These are phyloP conservation scores for Vanderwaltozyma tropicalis DNA, from an alignment of 805 yeast genomes.

Conservation along the genomic window DNA sequence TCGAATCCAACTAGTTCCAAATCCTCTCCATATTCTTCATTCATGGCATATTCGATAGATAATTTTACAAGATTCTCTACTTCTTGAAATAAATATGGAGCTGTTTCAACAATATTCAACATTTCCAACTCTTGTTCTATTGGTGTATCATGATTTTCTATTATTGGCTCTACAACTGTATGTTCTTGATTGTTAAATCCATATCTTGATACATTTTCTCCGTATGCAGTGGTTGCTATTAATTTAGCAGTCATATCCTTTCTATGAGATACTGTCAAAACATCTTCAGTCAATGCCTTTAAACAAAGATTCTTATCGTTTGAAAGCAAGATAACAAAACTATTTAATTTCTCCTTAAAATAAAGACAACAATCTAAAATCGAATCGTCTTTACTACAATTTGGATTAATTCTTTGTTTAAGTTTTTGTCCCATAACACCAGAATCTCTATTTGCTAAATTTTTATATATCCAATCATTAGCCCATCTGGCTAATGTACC, in stretches of 20 bases:
- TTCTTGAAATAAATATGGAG: constrained; percentile 31
- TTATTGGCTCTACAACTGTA: neutral
- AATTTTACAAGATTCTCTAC: constrained; percentile 32
- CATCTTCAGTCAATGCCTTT: constrained; percentile 59
- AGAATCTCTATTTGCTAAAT: constrained; percentile 41
- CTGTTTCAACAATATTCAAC: constrained; percentile 1
- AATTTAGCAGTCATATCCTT: constrained; percentile 37
- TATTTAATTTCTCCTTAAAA: constrained; percentile 33
- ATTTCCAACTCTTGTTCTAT: neutral
- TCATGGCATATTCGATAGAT: constrained; percentile 43
- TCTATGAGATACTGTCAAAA: constrained; percentile 47
- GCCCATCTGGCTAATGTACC: constrained; percentile 60
- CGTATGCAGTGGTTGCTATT: constrained; percentile 34
- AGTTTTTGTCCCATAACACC: constrained; percentile 56
- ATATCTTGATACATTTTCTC: constrained; percentile 27
- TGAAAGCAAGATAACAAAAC: constrained; percentile 54
- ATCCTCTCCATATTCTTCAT: constrained; percentile 46
- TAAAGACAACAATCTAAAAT: constrained; percentile 77
- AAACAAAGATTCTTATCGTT: constrained; percentile 78
- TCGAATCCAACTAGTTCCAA: constrained; percentile 42
- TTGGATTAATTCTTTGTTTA: constrained; percentile 40
- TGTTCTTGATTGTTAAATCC: constrained; percentile 4
- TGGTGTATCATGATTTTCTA: neutral
- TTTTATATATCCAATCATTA: constrained; percentile 62
- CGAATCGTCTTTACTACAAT: constrained; percentile 58